These are phyloP conservation scores for Porphyrellus sp. DNA, from an alignment of 1,284 basidiomycete species.

Conservation along the genomic window DNA sequence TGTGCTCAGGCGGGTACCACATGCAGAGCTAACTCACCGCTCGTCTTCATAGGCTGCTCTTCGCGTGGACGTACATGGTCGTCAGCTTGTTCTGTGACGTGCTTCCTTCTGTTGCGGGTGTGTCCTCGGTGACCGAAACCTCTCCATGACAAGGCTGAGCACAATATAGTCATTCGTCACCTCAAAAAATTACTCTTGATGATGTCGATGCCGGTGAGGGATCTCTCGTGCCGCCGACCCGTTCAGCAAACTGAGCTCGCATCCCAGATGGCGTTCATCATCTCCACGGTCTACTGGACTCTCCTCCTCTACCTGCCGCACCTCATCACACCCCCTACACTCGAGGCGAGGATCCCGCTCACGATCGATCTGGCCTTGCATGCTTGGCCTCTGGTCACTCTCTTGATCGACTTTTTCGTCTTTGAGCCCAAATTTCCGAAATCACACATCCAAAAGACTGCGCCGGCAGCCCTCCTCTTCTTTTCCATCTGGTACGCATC, in stretches of 20 bases:
- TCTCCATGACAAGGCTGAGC: not conserved
- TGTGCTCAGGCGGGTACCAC: not conserved
- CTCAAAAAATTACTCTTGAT: constrained; percentile 29
- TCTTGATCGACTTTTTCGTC: constrained; percentile 33
- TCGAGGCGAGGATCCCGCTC: constrained; percentile 46
- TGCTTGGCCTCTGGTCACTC: constrained; percentile 54
- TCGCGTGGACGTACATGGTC: constrained; percentile 32
- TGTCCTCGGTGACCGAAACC: not conserved
- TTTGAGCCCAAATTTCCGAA: constrained; percentile 59
- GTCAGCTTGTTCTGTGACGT: constrained; percentile 26
- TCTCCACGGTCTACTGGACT: constrained; percentile 73
- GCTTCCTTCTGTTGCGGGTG: constrained; percentile 25
- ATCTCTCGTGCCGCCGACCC: not conserved
- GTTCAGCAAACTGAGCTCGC: constrained; percentile 2
- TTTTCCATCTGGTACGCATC: constrained; percentile 54
- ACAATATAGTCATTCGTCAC: constrained; percentile 11
- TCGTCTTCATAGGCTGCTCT: constrained; percentile 17
- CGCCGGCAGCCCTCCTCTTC: constrained; percentile 42
- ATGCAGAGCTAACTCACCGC: constrained; percentile 2
- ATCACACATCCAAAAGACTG: constrained; percentile 30
- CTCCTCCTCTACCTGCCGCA: constrained; percentile 52
- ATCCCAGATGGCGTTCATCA: constrained; percentile 57
- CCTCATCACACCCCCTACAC: constrained; percentile 45
- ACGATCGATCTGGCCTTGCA: constrained; percentile 67
- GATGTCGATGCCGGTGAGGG: constrained; percentile 30